Evolutionary conservation across 164 flowering plant genomes (phyloP), one percentile per base, ranked within the genome.

Genomic region (Chloranthus sessilifolius): DNA sequence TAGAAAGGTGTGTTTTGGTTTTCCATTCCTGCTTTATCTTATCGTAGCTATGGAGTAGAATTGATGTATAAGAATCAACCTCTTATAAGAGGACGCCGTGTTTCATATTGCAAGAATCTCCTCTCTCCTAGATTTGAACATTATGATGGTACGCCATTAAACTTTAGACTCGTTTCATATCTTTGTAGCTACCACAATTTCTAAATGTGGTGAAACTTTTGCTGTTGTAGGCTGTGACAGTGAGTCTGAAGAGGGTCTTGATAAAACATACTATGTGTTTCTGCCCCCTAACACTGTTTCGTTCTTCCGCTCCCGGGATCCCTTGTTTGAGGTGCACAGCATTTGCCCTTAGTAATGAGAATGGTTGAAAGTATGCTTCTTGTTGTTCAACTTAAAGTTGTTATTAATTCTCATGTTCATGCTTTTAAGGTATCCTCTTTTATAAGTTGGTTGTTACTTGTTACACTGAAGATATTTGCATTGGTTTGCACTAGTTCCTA

Each of bases 331-430:
- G 96, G 99, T 65, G 99, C 99, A 30, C 97, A 89, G 53, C 71
- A 92, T 61, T 64, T 94, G 57, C 96, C 97, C 19, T 94, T 97
- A 37, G 75, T 94, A 47, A 87, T 94, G 99, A 78, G 96, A 61
- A 77, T 96, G 64, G 83, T 94, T 30, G 99, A 94, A 70, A 94
- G 99, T 67, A 94, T 89, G 96, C 71, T 89, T 55, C 95, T 94
- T 44, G 97, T 96, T 1, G 62, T 94, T 56, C 81, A 94, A 65
- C 79, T 94, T 12, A 94, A 75, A 71, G 69, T 81, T 53, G 59
- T 66, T n/a, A 87, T 94, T 44, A 61, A 59, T 16, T 89, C 67
- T 65, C 85, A 92, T 25, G 70, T 94, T 38, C 87, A 85, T 56
- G 77, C 92, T 53, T 74, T 70, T 19, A 89, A 79, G 92, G 99